Percentiles rank a stretch among this genome's conserved stretches.
These are phyloP conservation scores for Gloeopeniophorella convolvens DNA, from an alignment of 768 basidiomycete species.

Conservation along the genomic window DNA sequence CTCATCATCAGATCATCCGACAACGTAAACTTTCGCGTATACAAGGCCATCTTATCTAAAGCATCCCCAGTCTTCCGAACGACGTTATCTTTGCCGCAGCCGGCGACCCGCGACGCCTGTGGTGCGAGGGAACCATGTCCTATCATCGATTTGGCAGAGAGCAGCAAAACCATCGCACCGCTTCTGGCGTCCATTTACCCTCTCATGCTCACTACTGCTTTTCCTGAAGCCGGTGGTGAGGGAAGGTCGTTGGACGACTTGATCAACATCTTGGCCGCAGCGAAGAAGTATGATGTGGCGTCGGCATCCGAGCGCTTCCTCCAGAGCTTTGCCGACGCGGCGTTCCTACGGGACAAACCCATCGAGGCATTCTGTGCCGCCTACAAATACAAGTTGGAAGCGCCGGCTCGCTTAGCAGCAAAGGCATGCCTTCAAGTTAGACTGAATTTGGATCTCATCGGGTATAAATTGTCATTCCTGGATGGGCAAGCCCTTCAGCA, in stretches of 20 bases:
- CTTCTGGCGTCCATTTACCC: not conserved
- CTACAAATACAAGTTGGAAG: not conserved
- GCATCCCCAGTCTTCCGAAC: slow-evolving; percentile 3
- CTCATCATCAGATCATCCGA: slow-evolving; percentile 2
- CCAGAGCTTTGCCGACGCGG: not conserved
- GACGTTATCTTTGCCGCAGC: not conserved
- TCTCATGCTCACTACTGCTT: too few relatives aligned
- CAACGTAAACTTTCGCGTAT: not conserved
- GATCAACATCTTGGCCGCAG: not conserved
- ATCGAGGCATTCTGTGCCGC: not conserved
- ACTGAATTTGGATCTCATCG: not conserved
- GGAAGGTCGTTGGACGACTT: not conserved
- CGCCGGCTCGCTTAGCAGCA: not conserved
- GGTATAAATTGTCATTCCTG: not conserved
- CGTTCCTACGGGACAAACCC: not conserved
- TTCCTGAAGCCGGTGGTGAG: too few relatives aligned
- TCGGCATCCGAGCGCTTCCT: not conserved
- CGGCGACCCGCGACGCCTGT: not conserved
- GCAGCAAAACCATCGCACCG: not conserved
- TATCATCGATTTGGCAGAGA: not conserved
- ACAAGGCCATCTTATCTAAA: not conserved
- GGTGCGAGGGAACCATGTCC: not conserved
- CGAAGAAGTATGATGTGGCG: not conserved
- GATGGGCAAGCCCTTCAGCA: not conserved
- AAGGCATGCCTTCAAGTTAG: not conserved